Evolutionary conservation across 306 rosid species (phyloP).

Genomic region (Cyclanthera cordifolia): DNA sequence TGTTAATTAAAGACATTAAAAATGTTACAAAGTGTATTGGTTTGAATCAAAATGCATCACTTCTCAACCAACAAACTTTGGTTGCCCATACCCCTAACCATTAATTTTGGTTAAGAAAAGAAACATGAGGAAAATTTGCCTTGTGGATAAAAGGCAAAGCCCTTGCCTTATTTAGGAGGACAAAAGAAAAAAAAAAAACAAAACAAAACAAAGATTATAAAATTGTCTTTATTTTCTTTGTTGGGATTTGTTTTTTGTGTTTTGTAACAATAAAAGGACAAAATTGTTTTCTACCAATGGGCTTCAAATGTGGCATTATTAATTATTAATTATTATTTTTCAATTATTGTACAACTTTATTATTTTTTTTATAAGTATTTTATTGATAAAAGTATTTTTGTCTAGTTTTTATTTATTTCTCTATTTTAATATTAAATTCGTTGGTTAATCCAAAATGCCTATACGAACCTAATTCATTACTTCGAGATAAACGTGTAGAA

Average conservation of each 20-base stretch:
- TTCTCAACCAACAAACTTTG: not conserved
- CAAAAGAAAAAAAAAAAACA: too few relatives aligned
- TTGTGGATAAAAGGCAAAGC: not conserved
- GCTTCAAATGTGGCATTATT: too few relatives aligned
- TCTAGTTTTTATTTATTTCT: too few relatives aligned
- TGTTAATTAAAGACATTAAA: not conserved
- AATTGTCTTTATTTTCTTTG: not conserved
- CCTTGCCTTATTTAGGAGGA: not conserved
- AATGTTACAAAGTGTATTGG: not conserved
- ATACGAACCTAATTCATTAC: too few relatives aligned
- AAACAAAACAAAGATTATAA: not conserved
- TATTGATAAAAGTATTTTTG: too few relatives aligned
- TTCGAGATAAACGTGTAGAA: too few relatives aligned
- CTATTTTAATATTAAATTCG: too few relatives aligned
- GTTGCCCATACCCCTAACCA: not conserved
- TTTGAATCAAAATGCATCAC: not conserved
- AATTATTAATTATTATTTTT: too few relatives aligned
- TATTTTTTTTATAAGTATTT: not conserved
- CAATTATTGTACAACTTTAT: not conserved
- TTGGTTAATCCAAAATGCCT: too few relatives aligned
- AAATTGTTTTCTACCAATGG: too few relatives aligned
- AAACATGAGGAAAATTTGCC: not conserved
- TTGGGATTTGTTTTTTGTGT: not conserved
- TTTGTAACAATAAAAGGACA: not conserved
- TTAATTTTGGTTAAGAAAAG: not conserved